phyloP scores from a whole-genome alignment of 768 basidiomycete species.

The Myochromella boudieri region DNA sequence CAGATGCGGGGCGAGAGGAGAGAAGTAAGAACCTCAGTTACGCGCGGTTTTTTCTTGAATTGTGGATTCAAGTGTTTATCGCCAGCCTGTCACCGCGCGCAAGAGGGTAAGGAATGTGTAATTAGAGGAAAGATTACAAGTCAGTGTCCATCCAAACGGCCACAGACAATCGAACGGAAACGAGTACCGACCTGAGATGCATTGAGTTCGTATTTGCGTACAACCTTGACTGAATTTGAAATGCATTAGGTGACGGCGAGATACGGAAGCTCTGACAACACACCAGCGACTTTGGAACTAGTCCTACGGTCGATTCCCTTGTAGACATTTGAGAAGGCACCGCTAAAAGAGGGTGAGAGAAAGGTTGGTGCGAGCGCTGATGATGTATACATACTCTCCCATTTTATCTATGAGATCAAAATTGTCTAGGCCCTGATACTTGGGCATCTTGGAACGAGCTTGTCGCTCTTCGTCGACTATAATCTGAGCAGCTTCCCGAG shows the following conservation, averaged over 20 bases:
- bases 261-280: conserved; percentile 23
- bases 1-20: conserved; percentile 13
- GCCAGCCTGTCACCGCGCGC: conserved; percentile 64
- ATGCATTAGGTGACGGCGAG: conserved; percentile 17
- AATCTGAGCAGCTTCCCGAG: conserved; percentile 54
- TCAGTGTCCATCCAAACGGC: conserved; percentile 17
- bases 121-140: conserved; percentile 23
- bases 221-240: conserved; percentile 77
- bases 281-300: conserved; percentile 82
- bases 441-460: conserved; percentile 77
- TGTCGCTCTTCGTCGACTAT: conserved; percentile 78
- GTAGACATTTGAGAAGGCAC: conserved; percentile 99
- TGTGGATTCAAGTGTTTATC: conserved; percentile 91
- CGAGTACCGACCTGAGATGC: conserved; percentile 73
- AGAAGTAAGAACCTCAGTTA: conserved; percentile 79
- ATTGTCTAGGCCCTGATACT: conserved; percentile 80
- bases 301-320: conserved; percentile 79
- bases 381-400: conserved; percentile 75
- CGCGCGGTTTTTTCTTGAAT: conserved; percentile 97
- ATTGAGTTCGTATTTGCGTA: conserved; percentile 91
- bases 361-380: conserved; percentile 13
- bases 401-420: conserved; percentile 81
- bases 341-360: conserved; percentile 43
- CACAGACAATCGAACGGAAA: conserved; percentile 23
- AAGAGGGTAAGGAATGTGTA: conserved; percentile 23